Evolutionary conservation across 208 protist species (phyloP).

Genomic region (Kentomonas sorsogonicus): DNA sequence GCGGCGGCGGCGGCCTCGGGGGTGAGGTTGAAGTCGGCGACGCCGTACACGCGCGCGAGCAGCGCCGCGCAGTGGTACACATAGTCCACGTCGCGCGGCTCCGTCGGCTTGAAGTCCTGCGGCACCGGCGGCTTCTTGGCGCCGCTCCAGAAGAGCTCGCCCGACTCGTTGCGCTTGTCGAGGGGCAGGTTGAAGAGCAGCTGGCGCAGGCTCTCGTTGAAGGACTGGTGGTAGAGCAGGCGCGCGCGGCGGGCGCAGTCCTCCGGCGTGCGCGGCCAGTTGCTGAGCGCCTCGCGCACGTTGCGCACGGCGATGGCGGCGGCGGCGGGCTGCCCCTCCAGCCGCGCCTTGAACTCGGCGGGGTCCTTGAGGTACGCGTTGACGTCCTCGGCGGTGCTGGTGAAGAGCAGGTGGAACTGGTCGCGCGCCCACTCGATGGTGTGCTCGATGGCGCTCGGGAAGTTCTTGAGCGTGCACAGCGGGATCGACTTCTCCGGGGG

Average conservation of each 20-base stretch:
- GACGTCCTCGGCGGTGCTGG: slow-evolving; percentile 61
- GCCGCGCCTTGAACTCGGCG: slow-evolving; percentile 38
- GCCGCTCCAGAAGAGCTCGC: slow-evolving; percentile 90
- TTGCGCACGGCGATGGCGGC: slow-evolving; percentile 53
- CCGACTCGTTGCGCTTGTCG: slow-evolving; percentile 91
- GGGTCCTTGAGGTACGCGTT: slow-evolving; percentile 84
- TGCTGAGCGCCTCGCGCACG: slow-evolving; percentile 66
- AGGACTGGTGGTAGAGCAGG: slow-evolving; percentile 94
- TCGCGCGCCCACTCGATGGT: slow-evolving; percentile 96
- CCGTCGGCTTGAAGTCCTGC: slow-evolving; percentile 51
- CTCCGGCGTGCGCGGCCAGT: slow-evolving; percentile 75
- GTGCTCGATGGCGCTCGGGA: slow-evolving; percentile 99
- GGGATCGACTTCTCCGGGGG: slow-evolving; percentile 98
- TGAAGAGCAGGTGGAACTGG: slow-evolving; percentile 87
- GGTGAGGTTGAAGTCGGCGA: slow-evolving; percentile 32
- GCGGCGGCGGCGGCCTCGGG: slow-evolving; percentile 31
- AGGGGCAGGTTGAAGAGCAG: slow-evolving; percentile 97
- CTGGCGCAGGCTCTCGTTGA: slow-evolving; percentile 94
- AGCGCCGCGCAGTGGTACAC: slow-evolving; percentile 78
- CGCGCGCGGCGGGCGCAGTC: slow-evolving; percentile 96
- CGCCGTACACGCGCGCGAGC: slow-evolving; percentile 55
- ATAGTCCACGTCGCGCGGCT: slow-evolving; percentile 60
- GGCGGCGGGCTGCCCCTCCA: slow-evolving; percentile 73
- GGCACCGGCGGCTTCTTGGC: slow-evolving; percentile 87
- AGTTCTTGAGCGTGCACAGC: slow-evolving; percentile 99